A percentile compares a stretch with the other conserved stretches of the same genome.
Conservation (phyloP, 148 eudicot species). For the Spergularia bocconei region DNA sequence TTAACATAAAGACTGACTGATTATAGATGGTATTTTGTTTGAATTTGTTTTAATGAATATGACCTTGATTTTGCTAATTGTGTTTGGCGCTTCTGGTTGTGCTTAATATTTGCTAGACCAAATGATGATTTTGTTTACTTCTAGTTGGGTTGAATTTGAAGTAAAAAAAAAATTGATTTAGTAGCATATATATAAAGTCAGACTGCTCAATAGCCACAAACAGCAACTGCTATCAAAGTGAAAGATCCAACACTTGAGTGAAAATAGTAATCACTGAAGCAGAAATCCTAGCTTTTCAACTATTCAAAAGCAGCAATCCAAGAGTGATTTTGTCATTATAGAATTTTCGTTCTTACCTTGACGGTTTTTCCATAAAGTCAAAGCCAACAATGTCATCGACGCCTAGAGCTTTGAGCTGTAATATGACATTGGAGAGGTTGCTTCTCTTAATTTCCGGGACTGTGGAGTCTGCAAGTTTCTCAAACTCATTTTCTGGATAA, state of each 20-base stretch:
- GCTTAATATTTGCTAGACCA: too few relatives aligned
- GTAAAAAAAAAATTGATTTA: too few relatives aligned
- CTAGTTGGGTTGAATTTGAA: too few relatives aligned
- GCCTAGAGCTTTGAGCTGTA: slow-evolving; percentile 95
- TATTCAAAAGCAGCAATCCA: neutral
- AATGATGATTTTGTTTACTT: too few relatives aligned
- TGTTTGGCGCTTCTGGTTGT: too few relatives aligned
- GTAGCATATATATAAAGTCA: neutral
- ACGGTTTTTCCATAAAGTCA: slow-evolving; percentile 94
- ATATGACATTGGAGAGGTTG: slow-evolving; percentile 78
- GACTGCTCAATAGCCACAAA: neutral
- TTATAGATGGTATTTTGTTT: too few relatives aligned
- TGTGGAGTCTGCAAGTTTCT: slow-evolving; percentile 74
- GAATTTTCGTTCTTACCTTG: slow-evolving; percentile 41
- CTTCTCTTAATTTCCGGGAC: slow-evolving; percentile 86
- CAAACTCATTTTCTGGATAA: slow-evolving; percentile 77
- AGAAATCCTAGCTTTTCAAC: neutral
- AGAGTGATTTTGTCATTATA: neutral
- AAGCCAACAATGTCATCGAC: slow-evolving; percentile 81
- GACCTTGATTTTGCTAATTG: too few relatives aligned
- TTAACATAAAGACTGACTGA: too few relatives aligned
- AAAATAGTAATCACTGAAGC: neutral
- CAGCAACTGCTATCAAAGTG: neutral
- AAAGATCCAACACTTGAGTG: neutral
- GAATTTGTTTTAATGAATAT: too few relatives aligned